Percentiles rank a stretch among this genome's conserved stretches.
phyloP scores from a whole-genome alignment of 2,329 filamentous ascomycete species.

The Fusarium proliferatum region DNA sequence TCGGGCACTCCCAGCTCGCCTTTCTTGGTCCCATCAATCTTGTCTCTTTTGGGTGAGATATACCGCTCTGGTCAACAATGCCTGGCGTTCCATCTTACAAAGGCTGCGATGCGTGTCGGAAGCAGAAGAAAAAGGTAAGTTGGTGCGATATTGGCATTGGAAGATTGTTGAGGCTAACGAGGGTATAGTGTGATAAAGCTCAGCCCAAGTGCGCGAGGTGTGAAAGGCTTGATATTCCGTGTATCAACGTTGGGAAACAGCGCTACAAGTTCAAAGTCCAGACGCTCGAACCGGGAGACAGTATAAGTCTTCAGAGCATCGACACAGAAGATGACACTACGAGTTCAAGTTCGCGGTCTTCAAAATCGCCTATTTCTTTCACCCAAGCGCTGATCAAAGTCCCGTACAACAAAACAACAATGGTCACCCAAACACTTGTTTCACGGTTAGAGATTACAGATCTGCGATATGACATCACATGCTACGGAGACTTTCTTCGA shows the following conservation, averaged over 20 bases:
- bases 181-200: constrained; percentile 58
- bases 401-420: constrained; percentile 49
- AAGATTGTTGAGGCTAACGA: not conserved
- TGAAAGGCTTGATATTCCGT: constrained; percentile 55
- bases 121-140: constrained; percentile 64
- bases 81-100: constrained; percentile 63
- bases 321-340: constrained; percentile 13
- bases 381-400: constrained; percentile 8
- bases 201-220: constrained; percentile 59
- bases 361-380: not conserved
- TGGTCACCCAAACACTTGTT: constrained; percentile 41
- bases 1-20: not conserved
- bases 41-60: constrained; percentile 38
- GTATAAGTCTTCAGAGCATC: constrained; percentile 3
- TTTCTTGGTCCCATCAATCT: not conserved
- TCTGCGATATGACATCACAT: constrained; percentile 58
- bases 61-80: constrained; percentile 53
- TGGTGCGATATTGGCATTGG: not conserved
- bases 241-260: constrained; percentile 58
- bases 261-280: constrained; percentile 62
- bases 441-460: constrained; percentile 53
- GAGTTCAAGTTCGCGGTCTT: not conserved
- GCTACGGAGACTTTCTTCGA: constrained; percentile 58
- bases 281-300: constrained; percentile 16
- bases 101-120: constrained; percentile 62